A percentile compares a stretch with the other conserved stretches of the same genome.
phyloP scores from a whole-genome alignment of 78 protist genomes.

The Diacronema lutheri region DNA sequence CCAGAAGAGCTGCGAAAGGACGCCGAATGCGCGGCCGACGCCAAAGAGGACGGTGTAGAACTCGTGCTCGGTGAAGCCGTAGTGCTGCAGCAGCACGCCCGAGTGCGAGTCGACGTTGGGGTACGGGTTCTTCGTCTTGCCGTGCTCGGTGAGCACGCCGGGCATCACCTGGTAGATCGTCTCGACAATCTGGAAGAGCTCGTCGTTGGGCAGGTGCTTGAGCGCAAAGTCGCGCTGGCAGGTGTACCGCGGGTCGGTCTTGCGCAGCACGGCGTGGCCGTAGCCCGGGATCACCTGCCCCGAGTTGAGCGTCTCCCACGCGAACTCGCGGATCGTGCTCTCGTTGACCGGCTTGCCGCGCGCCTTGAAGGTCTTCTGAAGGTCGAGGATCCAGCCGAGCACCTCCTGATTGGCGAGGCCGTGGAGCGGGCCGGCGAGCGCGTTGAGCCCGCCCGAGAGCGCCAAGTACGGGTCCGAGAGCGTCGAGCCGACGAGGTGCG shows the following conservation, averaged over 20 bases:
- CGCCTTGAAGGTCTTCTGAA: slow-evolving; percentile 36
- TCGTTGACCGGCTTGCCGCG: slow-evolving; percentile 58
- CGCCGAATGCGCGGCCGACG: slow-evolving; percentile 92
- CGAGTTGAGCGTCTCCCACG: slow-evolving; percentile 89
- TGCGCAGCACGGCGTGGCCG: slow-evolving; percentile 96
- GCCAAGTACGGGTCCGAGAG: slow-evolving; percentile 96
- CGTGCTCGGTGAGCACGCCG: slow-evolving; percentile 83
- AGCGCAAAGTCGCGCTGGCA: slow-evolving; percentile 94
- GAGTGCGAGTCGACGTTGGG: slow-evolving; percentile 98
- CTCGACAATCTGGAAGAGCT: slow-evolving; percentile 75
- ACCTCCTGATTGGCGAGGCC: slow-evolving; percentile 98
- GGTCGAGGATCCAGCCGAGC: slow-evolving; percentile 56
- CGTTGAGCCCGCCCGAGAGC: slow-evolving; percentile 85
- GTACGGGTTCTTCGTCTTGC: slow-evolving; percentile 95
- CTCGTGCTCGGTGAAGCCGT: slow-evolving; percentile 72
- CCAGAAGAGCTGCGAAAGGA: slow-evolving; percentile 85
- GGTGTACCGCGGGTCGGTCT: slow-evolving; percentile 92
- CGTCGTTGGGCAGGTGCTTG: slow-evolving; percentile 92
- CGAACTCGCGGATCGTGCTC: slow-evolving; percentile 64
- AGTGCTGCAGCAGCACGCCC: slow-evolving; percentile 86
- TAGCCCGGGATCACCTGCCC: slow-evolving; percentile 96
- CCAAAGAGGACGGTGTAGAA: slow-evolving; percentile 96
- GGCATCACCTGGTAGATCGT: slow-evolving; percentile 71
- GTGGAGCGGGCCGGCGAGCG: slow-evolving; percentile 96
- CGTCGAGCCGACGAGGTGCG: slow-evolving; percentile 93